phyloP scores from a whole-genome alignment of 352 stramenopile genomes.

The Chrysophaeum taylorii region DNA sequence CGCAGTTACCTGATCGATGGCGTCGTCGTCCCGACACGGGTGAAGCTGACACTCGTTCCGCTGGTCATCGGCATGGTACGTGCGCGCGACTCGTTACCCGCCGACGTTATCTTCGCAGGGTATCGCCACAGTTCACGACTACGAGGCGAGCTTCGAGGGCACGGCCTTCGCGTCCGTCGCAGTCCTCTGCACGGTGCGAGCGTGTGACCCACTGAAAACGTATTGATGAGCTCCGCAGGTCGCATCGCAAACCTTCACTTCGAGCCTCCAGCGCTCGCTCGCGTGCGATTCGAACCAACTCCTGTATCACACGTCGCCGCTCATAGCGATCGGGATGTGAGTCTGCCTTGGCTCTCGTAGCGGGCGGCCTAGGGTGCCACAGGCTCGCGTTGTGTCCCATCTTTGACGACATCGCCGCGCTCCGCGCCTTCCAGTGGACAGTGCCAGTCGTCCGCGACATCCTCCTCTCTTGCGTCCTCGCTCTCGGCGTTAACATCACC shows the following conservation, averaged over 20 bases:
- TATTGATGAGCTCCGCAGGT: no score
- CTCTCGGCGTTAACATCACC: conserved; percentile 30
- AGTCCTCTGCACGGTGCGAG: conserved; percentile 22
- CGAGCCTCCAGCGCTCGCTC: conserved; percentile 22
- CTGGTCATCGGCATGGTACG: no score
- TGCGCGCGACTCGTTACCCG: no score
- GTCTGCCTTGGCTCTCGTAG: background rate
- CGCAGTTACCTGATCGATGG: no score
- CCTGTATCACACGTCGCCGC: conserved; percentile 25
- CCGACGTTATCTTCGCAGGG: no score
- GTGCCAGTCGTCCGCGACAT: background rate
- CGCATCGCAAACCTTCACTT: no score
- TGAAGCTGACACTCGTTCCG: no score
- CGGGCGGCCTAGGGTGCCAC: background rate
- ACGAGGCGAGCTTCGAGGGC: background rate
- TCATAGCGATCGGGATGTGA: conserved; percentile 21
- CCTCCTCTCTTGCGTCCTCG: conserved; percentile 22
- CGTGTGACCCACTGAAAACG: no score
- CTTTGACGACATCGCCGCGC: conserved; percentile 22
- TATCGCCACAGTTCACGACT: background rate
- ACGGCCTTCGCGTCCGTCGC: conserved; percentile 17
- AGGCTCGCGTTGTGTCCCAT: conserved; percentile 25
- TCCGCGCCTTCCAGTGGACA: conserved; percentile 7
- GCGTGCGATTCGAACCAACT: conserved; percentile 28
- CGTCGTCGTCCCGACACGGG: no score